A percentile compares a stretch with the other conserved stretches of the same genome.
Evolutionary conservation across 495 filamentous ascomycete species (phyloP).

Genomic region (Ramalina intermedia): DNA sequence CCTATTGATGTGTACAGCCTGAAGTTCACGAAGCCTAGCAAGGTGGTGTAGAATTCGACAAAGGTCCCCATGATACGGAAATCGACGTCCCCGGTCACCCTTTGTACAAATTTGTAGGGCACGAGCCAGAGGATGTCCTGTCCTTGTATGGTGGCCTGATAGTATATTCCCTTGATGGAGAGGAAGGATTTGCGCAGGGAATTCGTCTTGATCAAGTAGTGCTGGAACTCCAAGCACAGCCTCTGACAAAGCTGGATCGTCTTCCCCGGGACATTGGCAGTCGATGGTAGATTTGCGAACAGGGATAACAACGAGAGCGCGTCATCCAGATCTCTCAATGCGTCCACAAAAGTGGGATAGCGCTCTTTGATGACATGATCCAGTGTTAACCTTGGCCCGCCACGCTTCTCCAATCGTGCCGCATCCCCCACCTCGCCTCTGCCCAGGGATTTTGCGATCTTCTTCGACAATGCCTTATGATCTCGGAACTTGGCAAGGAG

Average conservation of each 20-base stretch:
- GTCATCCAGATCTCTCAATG: conserved; percentile 88
- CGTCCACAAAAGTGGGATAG: conserved; percentile 94
- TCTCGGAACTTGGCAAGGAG: conserved; percentile 92
- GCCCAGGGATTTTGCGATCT: conserved; percentile 82
- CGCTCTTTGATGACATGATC: conserved; percentile 96
- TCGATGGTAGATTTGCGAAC: conserved; percentile 90
- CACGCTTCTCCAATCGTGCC: conserved; percentile 65
- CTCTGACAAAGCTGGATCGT: conserved; percentile 86
- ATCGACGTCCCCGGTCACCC: conserved; percentile 82
- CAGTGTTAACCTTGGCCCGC: conserved; percentile 70
- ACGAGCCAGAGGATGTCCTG: conserved; percentile 96
- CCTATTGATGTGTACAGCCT: conserved; percentile 81
- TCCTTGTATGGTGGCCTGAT: conserved; percentile 96
- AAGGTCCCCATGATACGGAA: conserved; percentile 99
- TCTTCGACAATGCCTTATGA: conserved; percentile 90
- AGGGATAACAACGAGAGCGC: conserved; percentile 93
- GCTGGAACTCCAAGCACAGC: conserved; percentile 85
- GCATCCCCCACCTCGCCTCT: conserved; percentile 84
- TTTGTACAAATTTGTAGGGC: conserved; percentile 91
- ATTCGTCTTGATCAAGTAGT: conserved; percentile 85
- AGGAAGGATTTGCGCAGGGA: conserved; percentile 89
- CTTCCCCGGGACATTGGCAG: conserved; percentile 72
- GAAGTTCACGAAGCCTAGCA: conserved; percentile 92
- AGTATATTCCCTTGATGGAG: conserved; percentile 98
- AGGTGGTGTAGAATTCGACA: conserved; percentile 93